Evolutionary conservation across 306 rosid species (phyloP), one percentile per base, ranked within the genome.

Genomic region (Vachellia collinsii): DNA sequence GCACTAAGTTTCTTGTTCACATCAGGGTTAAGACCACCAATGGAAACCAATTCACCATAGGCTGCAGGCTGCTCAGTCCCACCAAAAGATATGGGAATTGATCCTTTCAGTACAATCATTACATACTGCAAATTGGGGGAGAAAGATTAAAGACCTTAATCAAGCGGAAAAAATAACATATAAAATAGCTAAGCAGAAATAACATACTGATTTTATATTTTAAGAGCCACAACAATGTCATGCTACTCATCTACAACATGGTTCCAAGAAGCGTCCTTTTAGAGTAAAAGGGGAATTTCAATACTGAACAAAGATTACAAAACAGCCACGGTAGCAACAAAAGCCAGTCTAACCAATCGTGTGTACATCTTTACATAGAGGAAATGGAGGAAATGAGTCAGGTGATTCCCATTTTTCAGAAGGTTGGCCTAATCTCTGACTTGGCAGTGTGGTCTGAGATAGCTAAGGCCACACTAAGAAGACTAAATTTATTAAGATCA

Each of bases 31-130:
- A 93, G 94, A 42, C 96, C 97, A 10, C 97, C 97, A 46, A 93
- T 91, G 54, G 97, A 93, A 84, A 91, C 91, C 90, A 93, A 83
- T 90, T 93, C 97, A 43, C 90, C 97, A 80, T 93, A 91, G 22
- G 97, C 97, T 59, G 97, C 96, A 17, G 97, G 96, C 81, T 89
- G 83, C 88, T 93, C 96, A 48, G 75, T 85, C 66, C 94, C 97
- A 65, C 96, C 94, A 82, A 91, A 91, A 65, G 97, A 70, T 2
- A 93, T 91, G 67, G 97, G 97, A 54, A 93, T 79, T 9, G 97
- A 93, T 64, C 97, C 97, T 86, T 93, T 91, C 86, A 93, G 83
- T 74, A 91, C 97, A 86, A 93, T 54, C 97, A 91, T 93, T 87
- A 91, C 96, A 87, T 93, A 93, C 96, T 93, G 91, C 85, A 83